Evolutionary conservation across 2,329 filamentous ascomycete species (phyloP), one percentile per base, ranked within the genome.

Genomic region (Exophiala aquamarina): DNA sequence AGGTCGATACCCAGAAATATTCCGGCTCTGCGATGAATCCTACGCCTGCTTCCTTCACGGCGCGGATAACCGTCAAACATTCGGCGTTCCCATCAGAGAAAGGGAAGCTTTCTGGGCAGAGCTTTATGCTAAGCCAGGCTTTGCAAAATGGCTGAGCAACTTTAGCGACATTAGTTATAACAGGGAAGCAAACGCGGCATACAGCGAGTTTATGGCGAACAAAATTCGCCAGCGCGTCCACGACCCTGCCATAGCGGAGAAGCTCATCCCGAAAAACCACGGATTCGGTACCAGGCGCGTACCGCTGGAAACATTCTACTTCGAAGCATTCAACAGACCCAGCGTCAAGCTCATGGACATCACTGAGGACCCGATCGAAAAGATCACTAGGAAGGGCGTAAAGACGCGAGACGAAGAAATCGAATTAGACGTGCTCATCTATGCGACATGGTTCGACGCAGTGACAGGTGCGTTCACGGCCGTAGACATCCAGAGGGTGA

Each of bases 1-100:
- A 13, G 18, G 41, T 7, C 5, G 19, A 2, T 47, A 50, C 34
- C 29, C 29, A 3, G 40, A 47, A 7, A 23, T 50, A 3, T 33
- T 47, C 9, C 9, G 33, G 13, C 10, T 14, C 6, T 42, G 81
- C 2, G 37, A 59, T 26, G 73, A 60, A 13, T 77, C 63, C 28
- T 83, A 80, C 56, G 76, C 70, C 1, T 81, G 83, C 1, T 82
- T 86, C 59, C 61, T 71, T 4, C 85, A 80, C 50, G 76, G 78
- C 54, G 79, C 72, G 58, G 54, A 67, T 4, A 67, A 81, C 57
- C 74, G 72, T 47, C 73, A 9, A 9, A 20, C 13, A 10, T 26
- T 38, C 13, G 32, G 41, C 18, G 32, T 32, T 33, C 41, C 35
- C 17, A 34, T 11, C 7, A 33, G 19, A 21, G 15, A 45, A 28